phyloP scores from a whole-genome alignment of 2,329 filamentous ascomycete genomes.

The Aspergillus sergii region DNA sequence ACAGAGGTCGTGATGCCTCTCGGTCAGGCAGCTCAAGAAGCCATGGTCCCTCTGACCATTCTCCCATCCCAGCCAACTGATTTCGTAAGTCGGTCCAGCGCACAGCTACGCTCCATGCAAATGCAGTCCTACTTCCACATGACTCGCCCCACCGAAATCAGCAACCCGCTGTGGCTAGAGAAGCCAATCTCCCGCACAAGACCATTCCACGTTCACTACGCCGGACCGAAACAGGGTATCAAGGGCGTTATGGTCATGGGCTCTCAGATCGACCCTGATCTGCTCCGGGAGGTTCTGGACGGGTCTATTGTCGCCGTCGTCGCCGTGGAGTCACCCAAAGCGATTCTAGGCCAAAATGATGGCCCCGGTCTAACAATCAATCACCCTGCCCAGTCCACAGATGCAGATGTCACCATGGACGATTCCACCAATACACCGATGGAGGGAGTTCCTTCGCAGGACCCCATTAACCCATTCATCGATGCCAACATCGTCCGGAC shows the following conservation, averaged over 20 bases:
- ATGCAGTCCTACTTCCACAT: conserved; percentile 64
- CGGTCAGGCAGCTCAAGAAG: conserved; percentile 41
- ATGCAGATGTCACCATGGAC: conserved; percentile 23
- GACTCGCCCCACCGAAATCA: conserved; percentile 30
- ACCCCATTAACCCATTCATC: conserved; percentile 10
- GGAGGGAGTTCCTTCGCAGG: background rate
- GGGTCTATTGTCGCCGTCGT: conserved; percentile 59
- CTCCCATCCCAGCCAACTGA: conserved; percentile 51
- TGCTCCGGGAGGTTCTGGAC: conserved; percentile 55
- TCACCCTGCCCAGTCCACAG: background rate
- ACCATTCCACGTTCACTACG: conserved; percentile 56
- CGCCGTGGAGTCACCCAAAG: conserved; percentile 45
- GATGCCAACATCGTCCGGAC: conserved; percentile 43
- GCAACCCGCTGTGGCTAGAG: conserved; percentile 47
- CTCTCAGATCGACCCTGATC: conserved; percentile 50
- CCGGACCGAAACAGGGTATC: conserved; percentile 48
- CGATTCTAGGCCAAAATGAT: conserved; percentile 26
- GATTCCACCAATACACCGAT: conserved; percentile 6
- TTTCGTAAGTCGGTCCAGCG: conserved; percentile 50
- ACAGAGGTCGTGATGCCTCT: conserved; percentile 47
- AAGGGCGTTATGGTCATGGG: conserved; percentile 56
- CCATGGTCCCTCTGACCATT: conserved; percentile 44
- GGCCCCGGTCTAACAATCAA: conserved; percentile 1
- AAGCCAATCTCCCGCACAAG: conserved; percentile 48
- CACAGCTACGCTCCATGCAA: conserved; percentile 60